phyloP scores from a whole-genome alignment of 148 eudicot genomes.

The Persicaria tinctoria region DNA sequence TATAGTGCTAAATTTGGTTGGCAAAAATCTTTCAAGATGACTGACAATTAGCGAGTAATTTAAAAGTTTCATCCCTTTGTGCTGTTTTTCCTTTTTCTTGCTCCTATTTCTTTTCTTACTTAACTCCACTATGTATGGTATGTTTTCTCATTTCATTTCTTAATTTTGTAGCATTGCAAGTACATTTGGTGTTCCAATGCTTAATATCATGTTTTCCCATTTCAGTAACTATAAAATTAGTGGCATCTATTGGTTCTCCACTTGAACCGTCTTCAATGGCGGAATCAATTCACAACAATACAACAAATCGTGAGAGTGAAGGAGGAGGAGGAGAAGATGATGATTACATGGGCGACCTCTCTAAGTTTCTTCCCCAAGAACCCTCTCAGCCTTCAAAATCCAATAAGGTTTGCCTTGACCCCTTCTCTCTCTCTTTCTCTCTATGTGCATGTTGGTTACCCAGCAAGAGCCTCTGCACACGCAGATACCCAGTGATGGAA shows the following conservation, averaged over 20 bases:
- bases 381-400: slow-evolving; percentile 29
- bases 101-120: too few species aligned
- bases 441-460: background rate
- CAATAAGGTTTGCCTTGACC: slow-evolving; percentile 25
- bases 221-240: too few species aligned
- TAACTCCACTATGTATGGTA: too few species aligned
- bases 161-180: too few species aligned
- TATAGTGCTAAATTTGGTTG: too few species aligned
- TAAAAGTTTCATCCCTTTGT: too few species aligned
- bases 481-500: slow-evolving; percentile 11
- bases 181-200: too few species aligned
- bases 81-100: too few species aligned
- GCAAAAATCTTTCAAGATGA: too few species aligned
- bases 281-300: background rate
- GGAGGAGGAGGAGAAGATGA: slow-evolving; percentile 38
- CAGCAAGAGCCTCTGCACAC: background rate
- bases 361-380: slow-evolving; percentile 59
- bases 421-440: background rate
- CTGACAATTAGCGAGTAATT: too few species aligned
- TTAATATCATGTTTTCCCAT: too few species aligned
- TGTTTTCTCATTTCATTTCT: too few species aligned
- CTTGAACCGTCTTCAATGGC: background rate
- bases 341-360: slow-evolving; percentile 90
- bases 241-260: background rate
- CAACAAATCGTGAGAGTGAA: background rate